These are phyloP conservation scores for Candida maesae DNA, from an alignment of 805 yeast genomes.

Conservation along the genomic window DNA sequence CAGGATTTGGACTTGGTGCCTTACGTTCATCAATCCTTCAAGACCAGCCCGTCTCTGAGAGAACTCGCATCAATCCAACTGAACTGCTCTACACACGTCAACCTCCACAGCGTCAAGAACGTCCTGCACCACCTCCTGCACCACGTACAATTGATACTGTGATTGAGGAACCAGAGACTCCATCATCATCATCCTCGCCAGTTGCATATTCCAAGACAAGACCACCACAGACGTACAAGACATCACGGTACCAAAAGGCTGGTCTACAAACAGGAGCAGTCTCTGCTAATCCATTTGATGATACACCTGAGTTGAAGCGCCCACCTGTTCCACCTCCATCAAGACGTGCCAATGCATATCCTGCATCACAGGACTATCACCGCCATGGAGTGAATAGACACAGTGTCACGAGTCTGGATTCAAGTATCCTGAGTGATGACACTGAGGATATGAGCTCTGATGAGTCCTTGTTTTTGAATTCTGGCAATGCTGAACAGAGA, in stretches of 20 bases:
- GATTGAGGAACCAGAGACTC: conserved; percentile 24
- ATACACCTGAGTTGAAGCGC: not conserved
- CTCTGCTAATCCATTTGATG: conserved; percentile 22
- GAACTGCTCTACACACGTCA: conserved; percentile 7
- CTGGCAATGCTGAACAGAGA: conserved; percentile 4
- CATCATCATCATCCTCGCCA: conserved; percentile 3
- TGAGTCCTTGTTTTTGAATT: conserved; percentile 19
- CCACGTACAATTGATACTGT: conserved; percentile 25
- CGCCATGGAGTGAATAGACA: conserved; percentile 22
- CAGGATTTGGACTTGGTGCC: conserved; percentile 12
- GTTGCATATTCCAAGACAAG: conserved; percentile 2
- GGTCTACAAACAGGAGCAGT: conserved; percentile 11
- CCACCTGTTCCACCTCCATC: conserved; percentile 26
- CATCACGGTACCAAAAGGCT: conserved; percentile 17
- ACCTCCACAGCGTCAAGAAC: conserved; percentile 5
- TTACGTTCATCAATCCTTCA: conserved; percentile 16
- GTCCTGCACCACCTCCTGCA: not conserved
- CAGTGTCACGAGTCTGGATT: conserved; percentile 21
- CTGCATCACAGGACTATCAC: conserved; percentile 10
- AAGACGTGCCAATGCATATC: conserved; percentile 11
- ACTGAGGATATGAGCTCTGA: conserved; percentile 24
- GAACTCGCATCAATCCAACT: conserved; percentile 2
- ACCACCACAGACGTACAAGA: conserved; percentile 8
- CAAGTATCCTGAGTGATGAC: conserved; percentile 25
- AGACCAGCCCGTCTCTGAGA: conserved; percentile 12